These are phyloP conservation scores for Sergeia podlipaevii DNA, from an alignment of 208 protist species.

Conservation along the genomic window DNA sequence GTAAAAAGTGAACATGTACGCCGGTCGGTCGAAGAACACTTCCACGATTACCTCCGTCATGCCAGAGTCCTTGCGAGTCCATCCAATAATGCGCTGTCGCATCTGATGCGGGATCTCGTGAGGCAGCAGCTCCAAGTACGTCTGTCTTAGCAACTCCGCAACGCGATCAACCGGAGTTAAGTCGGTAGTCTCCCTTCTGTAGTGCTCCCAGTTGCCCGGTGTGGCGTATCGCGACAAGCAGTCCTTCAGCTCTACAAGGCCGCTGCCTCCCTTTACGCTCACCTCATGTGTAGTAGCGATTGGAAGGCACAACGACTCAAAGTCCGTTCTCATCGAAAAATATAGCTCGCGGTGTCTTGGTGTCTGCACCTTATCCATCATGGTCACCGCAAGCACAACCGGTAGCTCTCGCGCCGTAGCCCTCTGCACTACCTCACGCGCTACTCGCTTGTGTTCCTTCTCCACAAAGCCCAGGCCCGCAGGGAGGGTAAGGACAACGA, in stretches of 20 bases:
- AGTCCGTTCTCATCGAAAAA: slow-evolving; percentile 83
- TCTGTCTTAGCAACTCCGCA: slow-evolving; percentile 74
- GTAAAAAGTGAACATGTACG: slow-evolving; percentile 92
- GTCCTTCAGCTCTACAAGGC: slow-evolving; percentile 89
- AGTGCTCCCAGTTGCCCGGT: slow-evolving; percentile 68
- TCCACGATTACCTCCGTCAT: slow-evolving; percentile 88
- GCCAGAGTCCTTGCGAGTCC: slow-evolving; percentile 76
- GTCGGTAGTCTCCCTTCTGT: slow-evolving; percentile 65
- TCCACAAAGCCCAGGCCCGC: slow-evolving; percentile 86
- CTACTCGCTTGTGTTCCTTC: slow-evolving; percentile 68
- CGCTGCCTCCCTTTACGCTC: slow-evolving; percentile 80
- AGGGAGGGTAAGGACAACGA: slow-evolving; percentile 72
- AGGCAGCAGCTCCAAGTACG: slow-evolving; percentile 78
- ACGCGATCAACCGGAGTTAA: slow-evolving; percentile 69
- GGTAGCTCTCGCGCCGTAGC: slow-evolving; percentile 73
- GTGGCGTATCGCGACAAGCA: slow-evolving; percentile 70
- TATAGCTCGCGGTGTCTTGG: slow-evolving; percentile 84
- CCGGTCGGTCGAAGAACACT: slow-evolving; percentile 84
- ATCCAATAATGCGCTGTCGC: slow-evolving; percentile 82
- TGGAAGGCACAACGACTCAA: slow-evolving; percentile 72
- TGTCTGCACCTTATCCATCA: slow-evolving; percentile 90
- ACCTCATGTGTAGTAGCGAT: slow-evolving; percentile 64
- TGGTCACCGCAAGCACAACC: slow-evolving; percentile 77
- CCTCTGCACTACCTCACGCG: slow-evolving; percentile 63
- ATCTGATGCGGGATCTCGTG: slow-evolving; percentile 86